These are phyloP conservation scores for Xerophyta viscosa DNA, from an alignment of 106 monocot genomes.

Conservation along the genomic window DNA sequence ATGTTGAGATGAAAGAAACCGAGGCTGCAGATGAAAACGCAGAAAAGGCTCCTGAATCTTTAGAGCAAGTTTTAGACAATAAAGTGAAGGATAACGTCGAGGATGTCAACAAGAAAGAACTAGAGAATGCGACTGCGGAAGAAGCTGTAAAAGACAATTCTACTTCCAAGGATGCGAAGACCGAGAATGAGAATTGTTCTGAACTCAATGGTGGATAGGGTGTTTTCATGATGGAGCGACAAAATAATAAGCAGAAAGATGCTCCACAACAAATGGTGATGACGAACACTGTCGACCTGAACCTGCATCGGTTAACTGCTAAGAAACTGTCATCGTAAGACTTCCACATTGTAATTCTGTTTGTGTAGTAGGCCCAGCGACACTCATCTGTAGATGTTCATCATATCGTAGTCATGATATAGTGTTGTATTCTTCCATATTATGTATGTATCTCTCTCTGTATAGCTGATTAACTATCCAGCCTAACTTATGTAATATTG, in stretches of 20 bases:
- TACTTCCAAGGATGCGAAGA: not conserved
- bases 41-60: not conserved
- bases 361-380: not conserved
- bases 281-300: conserved; percentile 19
- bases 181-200: not conserved
- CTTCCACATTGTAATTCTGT: not conserved
- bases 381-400: not conserved
- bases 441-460: not conserved
- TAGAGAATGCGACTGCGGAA: not conserved
- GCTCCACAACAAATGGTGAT: conserved; percentile 8
- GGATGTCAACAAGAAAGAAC: conserved; percentile 5
- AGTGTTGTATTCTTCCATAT: not conserved
- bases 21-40: conserved; percentile 1
- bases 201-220: conserved; percentile 3
- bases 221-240: not conserved
- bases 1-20: conserved; percentile 39
- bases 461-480: not conserved
- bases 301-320: conserved; percentile 26
- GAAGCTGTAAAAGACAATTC: conserved; percentile 1
- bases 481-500: too few relatives aligned
- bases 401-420: not conserved
- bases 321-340: not conserved
- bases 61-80: not conserved
- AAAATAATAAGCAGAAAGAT: conserved; percentile 5
- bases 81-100: conserved; percentile 4